Evolutionary conservation across 768 basidiomycete genomes (phyloP).

Genomic region (Termitomyces sp.): DNA sequence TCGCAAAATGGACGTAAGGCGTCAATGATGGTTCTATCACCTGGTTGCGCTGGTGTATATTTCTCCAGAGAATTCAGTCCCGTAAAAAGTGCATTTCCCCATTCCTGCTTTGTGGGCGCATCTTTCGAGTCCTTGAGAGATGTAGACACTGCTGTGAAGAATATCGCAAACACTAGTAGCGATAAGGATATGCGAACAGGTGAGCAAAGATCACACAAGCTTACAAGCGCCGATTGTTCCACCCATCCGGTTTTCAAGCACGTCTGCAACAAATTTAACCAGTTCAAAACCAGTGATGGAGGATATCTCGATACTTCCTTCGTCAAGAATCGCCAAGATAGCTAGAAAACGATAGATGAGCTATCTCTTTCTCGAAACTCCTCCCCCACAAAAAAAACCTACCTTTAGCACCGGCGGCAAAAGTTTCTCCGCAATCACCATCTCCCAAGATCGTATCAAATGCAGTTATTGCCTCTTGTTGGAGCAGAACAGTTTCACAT

Average conservation of each 20-base stretch:
- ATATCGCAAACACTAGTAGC: conserved; percentile 36
- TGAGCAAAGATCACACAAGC: conserved; percentile 5
- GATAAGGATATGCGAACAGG: background rate
- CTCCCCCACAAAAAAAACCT: background rate
- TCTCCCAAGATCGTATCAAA: conserved; percentile 60
- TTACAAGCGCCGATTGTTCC: conserved; percentile 48
- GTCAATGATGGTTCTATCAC: conserved; percentile 54
- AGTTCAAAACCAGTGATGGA: conserved; percentile 16
- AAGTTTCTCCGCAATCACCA: conserved; percentile 58
- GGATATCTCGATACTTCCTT: conserved; percentile 15
- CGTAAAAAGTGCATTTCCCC: conserved; percentile 15
- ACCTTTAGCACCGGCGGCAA: conserved; percentile 42
- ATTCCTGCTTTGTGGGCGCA: background rate
- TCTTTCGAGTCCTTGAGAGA: conserved; percentile 8
- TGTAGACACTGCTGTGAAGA: conserved; percentile 31
- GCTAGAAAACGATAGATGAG: background rate
- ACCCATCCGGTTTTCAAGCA: conserved; percentile 47
- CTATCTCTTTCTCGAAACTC: background rate
- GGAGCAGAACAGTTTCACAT: conserved; percentile 34
- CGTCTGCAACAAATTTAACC: conserved; percentile 27
- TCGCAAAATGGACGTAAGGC: conserved; percentile 42
- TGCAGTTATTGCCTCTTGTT: conserved; percentile 46
- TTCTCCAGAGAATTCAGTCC: conserved; percentile 25
- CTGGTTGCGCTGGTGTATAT: conserved; percentile 46
- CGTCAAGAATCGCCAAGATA: background rate